Percentiles rank a stretch among this genome's conserved stretches.
Conservation (phyloP, 768 basidiomycete species). For the Agrocybe pediades region DNA sequence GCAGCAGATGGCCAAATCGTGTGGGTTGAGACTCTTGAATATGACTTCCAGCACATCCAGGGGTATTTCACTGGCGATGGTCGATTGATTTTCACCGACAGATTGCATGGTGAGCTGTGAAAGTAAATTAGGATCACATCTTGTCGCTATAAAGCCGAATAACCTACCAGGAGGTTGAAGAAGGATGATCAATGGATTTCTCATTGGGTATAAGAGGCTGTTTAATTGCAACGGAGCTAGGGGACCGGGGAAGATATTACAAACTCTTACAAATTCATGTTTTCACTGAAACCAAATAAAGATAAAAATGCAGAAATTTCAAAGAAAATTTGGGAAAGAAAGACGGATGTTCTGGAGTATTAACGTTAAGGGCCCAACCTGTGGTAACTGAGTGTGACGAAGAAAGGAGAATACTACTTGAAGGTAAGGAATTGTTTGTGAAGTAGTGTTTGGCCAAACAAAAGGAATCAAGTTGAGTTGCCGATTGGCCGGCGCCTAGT, state of each 20-base stretch:
- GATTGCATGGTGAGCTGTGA: constrained; percentile 2
- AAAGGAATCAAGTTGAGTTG: background rate
- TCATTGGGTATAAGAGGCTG: too few relatives aligned
- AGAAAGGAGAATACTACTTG: background rate
- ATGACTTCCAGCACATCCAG: constrained; percentile 25
- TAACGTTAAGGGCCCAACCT: too few relatives aligned
- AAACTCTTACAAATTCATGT: background rate
- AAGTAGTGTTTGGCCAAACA: constrained; percentile 10
- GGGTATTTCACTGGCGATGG: constrained; percentile 14
- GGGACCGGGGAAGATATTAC: background rate
- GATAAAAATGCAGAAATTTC: too few relatives aligned
- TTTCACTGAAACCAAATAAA: too few relatives aligned
- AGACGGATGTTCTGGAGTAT: too few relatives aligned
- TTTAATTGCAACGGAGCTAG: too few relatives aligned
- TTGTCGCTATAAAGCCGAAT: background rate
- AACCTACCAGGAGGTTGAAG: background rate
- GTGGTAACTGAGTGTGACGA: too few relatives aligned
- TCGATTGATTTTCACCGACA: background rate
- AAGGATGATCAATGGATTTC: background rate
- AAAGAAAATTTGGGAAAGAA: too few relatives aligned
- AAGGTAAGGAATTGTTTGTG: constrained; percentile 5
- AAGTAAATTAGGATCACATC: background rate
- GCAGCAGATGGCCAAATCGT: constrained; percentile 20
- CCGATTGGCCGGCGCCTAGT: background rate
- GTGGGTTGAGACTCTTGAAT: constrained; percentile 11